A percentile compares a stretch with the other conserved stretches of the same genome.
These are phyloP conservation scores for Zygosaccharomyces pseudobailii DNA, from an alignment of 1,139 yeast species.

Conservation along the genomic window DNA sequence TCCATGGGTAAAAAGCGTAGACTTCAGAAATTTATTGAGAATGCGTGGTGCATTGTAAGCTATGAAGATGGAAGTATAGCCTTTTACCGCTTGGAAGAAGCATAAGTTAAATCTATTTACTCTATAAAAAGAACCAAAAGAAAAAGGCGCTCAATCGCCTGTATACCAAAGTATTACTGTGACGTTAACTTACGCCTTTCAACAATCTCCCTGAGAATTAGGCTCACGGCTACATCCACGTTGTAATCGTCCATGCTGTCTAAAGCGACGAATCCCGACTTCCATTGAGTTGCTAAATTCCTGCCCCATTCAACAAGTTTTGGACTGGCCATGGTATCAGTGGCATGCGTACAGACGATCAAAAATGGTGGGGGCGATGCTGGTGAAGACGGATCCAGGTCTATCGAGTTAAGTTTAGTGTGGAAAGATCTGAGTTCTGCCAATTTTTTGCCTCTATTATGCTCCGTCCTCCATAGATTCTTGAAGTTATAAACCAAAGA, in stretches of 20 bases:
- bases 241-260: conserved; percentile 47
- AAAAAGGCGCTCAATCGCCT: neutral
- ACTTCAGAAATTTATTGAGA: conserved; percentile 9
- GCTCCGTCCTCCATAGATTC: conserved; percentile 49
- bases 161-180: neutral
- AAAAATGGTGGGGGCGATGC: conserved; percentile 62
- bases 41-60: conserved; percentile 30
- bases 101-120: neutral
- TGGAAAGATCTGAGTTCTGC: conserved; percentile 25
- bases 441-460: conserved; percentile 21
- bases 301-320: conserved; percentile 52
- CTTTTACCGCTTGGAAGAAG: neutral
- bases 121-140: neutral
- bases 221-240: conserved; percentile 51
- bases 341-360: conserved; percentile 57
- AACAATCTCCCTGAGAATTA: conserved; percentile 55
- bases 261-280: conserved; percentile 56
- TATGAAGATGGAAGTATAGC: conserved; percentile 32
- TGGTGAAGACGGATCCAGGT: conserved; percentile 45
- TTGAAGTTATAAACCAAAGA: conserved; percentile 54
- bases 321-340: conserved; percentile 55
- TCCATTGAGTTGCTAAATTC: conserved; percentile 54
- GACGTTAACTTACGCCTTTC: conserved; percentile 37
- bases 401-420: conserved; percentile 22
- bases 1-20: conserved; percentile 18